These are phyloP conservation scores for Penicillium sp. DNA, from an alignment of 2,329 filamentous ascomycete genomes.

Conservation along the genomic window DNA sequence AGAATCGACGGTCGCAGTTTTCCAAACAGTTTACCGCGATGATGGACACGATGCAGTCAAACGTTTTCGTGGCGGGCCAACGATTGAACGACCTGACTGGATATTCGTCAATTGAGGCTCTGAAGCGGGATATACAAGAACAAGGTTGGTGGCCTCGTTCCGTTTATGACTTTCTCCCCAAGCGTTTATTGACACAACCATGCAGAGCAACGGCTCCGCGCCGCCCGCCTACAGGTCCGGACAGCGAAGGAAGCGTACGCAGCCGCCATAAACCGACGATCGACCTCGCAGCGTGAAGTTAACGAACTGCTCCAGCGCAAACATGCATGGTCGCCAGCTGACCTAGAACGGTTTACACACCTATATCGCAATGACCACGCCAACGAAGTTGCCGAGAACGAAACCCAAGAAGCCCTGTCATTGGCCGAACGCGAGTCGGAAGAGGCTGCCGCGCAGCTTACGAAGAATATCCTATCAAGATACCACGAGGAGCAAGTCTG, in stretches of 20 bases:
- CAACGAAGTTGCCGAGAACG: conserved; percentile 82
- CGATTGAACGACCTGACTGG: conserved; percentile 93
- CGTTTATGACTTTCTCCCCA: background rate
- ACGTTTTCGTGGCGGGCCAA: conserved; percentile 82
- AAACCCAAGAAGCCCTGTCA: conserved; percentile 72
- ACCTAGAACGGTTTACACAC: conserved; percentile 92
- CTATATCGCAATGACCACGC: conserved; percentile 92
- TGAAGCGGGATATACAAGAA: conserved; percentile 76
- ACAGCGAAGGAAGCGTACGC: conserved; percentile 77
- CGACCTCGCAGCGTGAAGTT: conserved; percentile 92
- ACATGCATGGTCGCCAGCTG: conserved; percentile 82
- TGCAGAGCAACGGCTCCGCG: conserved; percentile 56
- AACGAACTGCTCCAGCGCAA: conserved; percentile 93
- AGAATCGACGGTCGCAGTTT: conserved; percentile 58
- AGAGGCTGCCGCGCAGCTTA: conserved; percentile 74
- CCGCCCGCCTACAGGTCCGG: conserved; percentile 68
- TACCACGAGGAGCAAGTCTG: conserved; percentile 99
- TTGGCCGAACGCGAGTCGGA: conserved; percentile 81
- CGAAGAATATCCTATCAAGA: conserved; percentile 80
- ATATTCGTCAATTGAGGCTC: conserved; percentile 85
- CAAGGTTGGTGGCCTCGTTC: conserved; percentile 55
- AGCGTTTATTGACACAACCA: conserved; percentile 6
- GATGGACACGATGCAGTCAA: conserved; percentile 89
- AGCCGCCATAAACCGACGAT: conserved; percentile 79
- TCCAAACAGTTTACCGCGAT: conserved; percentile 69